Percentiles rank a stretch among this genome's conserved stretches.
Evolutionary conservation across 768 basidiomycete species (phyloP).

Genomic region (Boletus sp.): DNA sequence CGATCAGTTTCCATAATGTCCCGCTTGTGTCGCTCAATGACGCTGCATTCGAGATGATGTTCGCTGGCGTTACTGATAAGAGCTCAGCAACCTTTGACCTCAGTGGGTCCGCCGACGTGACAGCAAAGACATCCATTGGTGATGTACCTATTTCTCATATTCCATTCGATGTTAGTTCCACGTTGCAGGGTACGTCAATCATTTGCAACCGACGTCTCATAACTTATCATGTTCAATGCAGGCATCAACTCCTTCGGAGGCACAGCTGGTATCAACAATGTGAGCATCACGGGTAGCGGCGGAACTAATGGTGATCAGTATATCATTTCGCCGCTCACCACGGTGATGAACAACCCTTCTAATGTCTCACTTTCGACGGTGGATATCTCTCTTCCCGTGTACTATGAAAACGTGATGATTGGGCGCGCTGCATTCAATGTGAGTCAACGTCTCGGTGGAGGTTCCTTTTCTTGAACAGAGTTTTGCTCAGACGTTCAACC

Average conservation of each 20-base stretch:
- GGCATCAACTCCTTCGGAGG: slow-evolving; percentile 62
- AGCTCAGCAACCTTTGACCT: slow-evolving; percentile 45
- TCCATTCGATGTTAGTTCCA: slow-evolving; percentile 58
- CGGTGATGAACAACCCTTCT: slow-evolving; percentile 63
- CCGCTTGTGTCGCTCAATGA: slow-evolving; percentile 57
- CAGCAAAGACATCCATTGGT: slow-evolving; percentile 61
- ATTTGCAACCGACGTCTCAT: not conserved
- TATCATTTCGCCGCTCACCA: slow-evolving; percentile 55
- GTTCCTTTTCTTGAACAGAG: not conserved
- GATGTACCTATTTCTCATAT: slow-evolving; percentile 65
- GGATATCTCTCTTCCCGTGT: slow-evolving; percentile 55
- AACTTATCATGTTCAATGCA: slow-evolving; percentile 14
- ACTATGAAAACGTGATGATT: slow-evolving; percentile 53
- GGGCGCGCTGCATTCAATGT: slow-evolving; percentile 62
- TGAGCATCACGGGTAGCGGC: slow-evolving; percentile 63
- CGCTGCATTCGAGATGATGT: slow-evolving; percentile 53
- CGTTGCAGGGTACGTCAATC: slow-evolving; percentile 44
- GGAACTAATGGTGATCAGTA: slow-evolving; percentile 59
- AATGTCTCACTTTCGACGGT: slow-evolving; percentile 63
- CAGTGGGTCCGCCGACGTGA: slow-evolving; percentile 56
- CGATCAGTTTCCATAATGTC: slow-evolving; percentile 54
- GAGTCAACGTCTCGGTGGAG: slow-evolving; percentile 18
- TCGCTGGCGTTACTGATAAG: slow-evolving; percentile 57
- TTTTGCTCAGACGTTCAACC: slow-evolving; percentile 46
- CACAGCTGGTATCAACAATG: slow-evolving; percentile 50